Percentiles rank a stretch among this genome's conserved stretches.
These are phyloP conservation scores for Lyophyllum semitale DNA, from an alignment of 768 basidiomycete genomes.

Conservation along the genomic window DNA sequence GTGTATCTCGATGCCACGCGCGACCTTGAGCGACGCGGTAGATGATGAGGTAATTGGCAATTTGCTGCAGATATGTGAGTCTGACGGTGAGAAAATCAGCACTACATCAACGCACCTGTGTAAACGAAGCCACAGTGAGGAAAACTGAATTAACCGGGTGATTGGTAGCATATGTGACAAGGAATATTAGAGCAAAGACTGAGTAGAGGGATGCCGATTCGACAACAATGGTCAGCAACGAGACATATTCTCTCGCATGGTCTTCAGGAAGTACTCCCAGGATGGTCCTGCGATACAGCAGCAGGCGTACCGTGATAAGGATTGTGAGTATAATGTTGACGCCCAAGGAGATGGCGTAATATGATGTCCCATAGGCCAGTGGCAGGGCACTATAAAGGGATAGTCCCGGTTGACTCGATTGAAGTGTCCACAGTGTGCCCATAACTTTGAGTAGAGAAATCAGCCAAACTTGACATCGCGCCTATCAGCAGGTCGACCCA, in stretches of 20 bases:
- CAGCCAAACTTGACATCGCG: neutral
- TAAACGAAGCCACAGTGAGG: conserved; percentile 32
- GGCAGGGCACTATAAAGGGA: conserved; percentile 40
- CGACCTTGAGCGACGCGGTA: conserved; percentile 41
- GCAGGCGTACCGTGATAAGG: conserved; percentile 37
- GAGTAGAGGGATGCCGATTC: conserved; percentile 49
- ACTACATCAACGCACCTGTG: conserved; percentile 32
- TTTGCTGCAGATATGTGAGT: conserved; percentile 21
- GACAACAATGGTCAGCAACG: conserved; percentile 37
- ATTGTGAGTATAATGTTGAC: conserved; percentile 43
- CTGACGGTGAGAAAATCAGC: neutral
- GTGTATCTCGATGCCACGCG: conserved; percentile 34
- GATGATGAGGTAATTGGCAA: conserved; percentile 44
- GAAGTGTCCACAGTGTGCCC: conserved; percentile 44
- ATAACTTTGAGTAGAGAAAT: conserved; percentile 26
- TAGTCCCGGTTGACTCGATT: conserved; percentile 41
- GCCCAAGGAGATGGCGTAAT: conserved; percentile 39
- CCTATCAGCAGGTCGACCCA: conserved; percentile 19
- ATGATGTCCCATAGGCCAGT: conserved; percentile 36
- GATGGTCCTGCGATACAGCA: conserved; percentile 31
- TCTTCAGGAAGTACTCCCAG: conserved; percentile 31
- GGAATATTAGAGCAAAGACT: conserved; percentile 38
- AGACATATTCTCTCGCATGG: conserved; percentile 36
- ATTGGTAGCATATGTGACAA: conserved; percentile 40
- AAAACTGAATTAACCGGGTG: conserved; percentile 43